Evolutionary conservation across 176 grass and related monocot species (phyloP).

Genomic region (Saccharum spontaneum): DNA sequence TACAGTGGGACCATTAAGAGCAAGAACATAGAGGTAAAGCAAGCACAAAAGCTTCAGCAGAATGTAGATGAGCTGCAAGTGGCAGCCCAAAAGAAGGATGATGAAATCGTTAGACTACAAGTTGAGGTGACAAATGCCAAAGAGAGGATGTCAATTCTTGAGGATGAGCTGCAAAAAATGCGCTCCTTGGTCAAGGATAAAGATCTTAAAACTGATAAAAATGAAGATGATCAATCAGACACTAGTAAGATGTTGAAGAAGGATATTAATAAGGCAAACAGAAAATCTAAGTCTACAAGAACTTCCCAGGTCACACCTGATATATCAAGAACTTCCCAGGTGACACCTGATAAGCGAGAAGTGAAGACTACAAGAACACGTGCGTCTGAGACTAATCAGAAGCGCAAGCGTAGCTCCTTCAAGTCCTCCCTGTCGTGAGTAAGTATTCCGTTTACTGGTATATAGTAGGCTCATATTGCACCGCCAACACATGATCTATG

Average conservation of each 20-base stretch:
- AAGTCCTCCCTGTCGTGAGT: slow-evolving; percentile 21
- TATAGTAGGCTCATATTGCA: background rate
- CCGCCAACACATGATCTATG: background rate
- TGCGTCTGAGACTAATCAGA: too few species aligned
- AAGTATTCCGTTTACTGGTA: slow-evolving; percentile 34
- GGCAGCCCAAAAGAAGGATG: slow-evolving; percentile 40
- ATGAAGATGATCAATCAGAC: background rate
- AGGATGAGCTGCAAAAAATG: slow-evolving; percentile 36
- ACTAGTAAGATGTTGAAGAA: slow-evolving; percentile 18
- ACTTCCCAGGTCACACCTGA: too few species aligned
- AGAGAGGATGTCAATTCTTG: slow-evolving; percentile 32
- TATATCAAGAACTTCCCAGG: too few species aligned
- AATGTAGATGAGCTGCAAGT: slow-evolving; percentile 34
- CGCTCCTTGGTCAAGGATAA: slow-evolving; percentile 38
- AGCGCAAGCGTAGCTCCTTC: background rate
- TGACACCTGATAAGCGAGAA: too few species aligned
- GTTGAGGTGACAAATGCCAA: slow-evolving; percentile 33
- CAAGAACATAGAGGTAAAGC: background rate
- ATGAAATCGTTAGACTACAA: slow-evolving; percentile 29
- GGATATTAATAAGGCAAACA: background rate
- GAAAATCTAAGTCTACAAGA: too few species aligned
- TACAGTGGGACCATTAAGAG: background rate
- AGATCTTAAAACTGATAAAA: slow-evolving; percentile 24
- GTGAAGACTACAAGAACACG: too few species aligned
- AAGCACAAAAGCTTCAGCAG: slow-evolving; percentile 36